Evolutionary conservation across 2,329 filamentous ascomycete species (phyloP), one percentile per base, ranked within the genome.

Genomic region (Cylindrodendrum hubeiense): DNA sequence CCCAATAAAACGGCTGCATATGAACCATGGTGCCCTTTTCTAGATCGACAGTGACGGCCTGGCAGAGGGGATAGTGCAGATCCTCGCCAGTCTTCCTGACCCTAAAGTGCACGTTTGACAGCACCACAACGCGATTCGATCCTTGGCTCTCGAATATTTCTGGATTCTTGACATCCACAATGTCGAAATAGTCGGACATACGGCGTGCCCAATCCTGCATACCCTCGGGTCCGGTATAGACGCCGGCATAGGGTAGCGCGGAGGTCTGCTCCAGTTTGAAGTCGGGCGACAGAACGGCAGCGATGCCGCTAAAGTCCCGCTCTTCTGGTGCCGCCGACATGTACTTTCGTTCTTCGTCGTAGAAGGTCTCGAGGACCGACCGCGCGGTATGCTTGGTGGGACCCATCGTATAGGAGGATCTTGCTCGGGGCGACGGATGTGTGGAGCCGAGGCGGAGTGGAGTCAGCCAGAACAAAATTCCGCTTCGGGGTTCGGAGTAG

Each of bases 1-100:
- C 75, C 78, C 79, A 79, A 47, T 80, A 80, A 60, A 79, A 80
- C 1, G 78, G 72, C 56, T 70, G 72, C 0, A 79, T 75, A 24
- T 74, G 70, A 13, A 67, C 67, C 24, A 80, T 76, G 12, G 72
- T 66, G 2, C 76, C 78, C 8, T 72, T 74, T 19, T 76, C 74
- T 15, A 77, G 47, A 64, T 80, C 77, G 33, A 80, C 74, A 10
- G 68, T 76, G 7, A 79, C 54, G 8, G 70, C 65, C 67, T 80
- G 79, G 12, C 70, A 73, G 4, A 79, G 41, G 1, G 78, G 79
- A 15, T 66, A 74, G 4, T 73, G 30, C 52, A 76, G 49, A 54
- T 76, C 68, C 62, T 77, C 65, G 4, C 76, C 76, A 9, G 72
- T 79, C 51, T 73, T 74, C 41, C 77, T 72, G 7, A 77, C 76